phyloP scores from a whole-genome alignment of 352 stramenopile species.

The Phytopythium mirpurense region DNA sequence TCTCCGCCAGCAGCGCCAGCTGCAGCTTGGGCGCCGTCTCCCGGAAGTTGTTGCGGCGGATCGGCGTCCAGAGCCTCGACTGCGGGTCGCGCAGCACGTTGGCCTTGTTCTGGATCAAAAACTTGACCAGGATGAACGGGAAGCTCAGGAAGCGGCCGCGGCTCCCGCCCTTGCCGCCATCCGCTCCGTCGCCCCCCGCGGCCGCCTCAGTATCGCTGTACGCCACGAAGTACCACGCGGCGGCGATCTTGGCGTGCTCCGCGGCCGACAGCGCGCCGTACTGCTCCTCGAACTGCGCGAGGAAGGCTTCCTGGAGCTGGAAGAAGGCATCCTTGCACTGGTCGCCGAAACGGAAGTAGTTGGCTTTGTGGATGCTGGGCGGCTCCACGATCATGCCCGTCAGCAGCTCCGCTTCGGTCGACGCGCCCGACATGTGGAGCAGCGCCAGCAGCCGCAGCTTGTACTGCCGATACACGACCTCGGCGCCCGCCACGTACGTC shows the following conservation, averaged over 20 bases:
- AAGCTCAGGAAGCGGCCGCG: constrained; percentile 47
- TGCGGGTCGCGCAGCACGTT: constrained; percentile 8
- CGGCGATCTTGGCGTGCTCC: constrained; percentile 37
- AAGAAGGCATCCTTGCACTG: constrained; percentile 66
- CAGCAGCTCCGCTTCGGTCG: constrained; percentile 56
- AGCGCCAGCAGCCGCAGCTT: constrained; percentile 46
- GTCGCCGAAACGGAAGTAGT: constrained; percentile 79
- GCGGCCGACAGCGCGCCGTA: constrained; percentile 10
- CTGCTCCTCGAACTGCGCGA: constrained; percentile 34
- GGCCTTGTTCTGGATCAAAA: constrained; percentile 39
- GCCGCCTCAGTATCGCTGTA: constrained; percentile 37
- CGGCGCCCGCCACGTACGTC: constrained; percentile 29
- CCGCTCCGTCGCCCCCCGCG: constrained; percentile 7
- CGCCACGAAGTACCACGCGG: constrained; percentile 67
- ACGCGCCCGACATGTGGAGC: constrained; percentile 56
- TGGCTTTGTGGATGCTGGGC: constrained; percentile 46
- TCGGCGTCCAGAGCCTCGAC: constrained; percentile 23
- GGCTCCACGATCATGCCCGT: constrained; percentile 72
- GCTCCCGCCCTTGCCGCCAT: neutral
- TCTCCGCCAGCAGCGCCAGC: constrained; percentile 49
- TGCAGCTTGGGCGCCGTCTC: constrained; percentile 51
- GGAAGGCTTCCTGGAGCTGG: constrained; percentile 36
- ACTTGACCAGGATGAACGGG: constrained; percentile 61
- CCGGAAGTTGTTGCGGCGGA: constrained; percentile 15
- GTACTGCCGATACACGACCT: constrained; percentile 60